Base-by-base conservation (phyloP, 371 early-diverging fungal species). In the Mortierella sp. region DNA sequence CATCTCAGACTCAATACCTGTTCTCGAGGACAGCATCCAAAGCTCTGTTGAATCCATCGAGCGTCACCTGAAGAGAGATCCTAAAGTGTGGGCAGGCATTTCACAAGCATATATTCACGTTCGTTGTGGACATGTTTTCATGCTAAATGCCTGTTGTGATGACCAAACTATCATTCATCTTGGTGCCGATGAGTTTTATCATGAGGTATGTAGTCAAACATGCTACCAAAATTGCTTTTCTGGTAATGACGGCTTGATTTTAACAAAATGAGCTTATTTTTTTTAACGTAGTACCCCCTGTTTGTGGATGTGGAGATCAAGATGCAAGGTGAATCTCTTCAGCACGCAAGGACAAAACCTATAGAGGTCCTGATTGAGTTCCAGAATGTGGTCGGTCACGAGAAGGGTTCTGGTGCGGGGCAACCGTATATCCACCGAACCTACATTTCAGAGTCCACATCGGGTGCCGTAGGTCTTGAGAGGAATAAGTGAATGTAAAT, bases 261-360 rank as follows among this genome's bases (percentile, higher is more conserved):
- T 31, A 13, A 32, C 26, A 10, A 9, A 9, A 2, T 31, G 15
- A 42, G 7, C 1, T 51, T 6, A 23, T 53, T 56, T 17, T 28
- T 9, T 8, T 40, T 23, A 19, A n/a, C 12, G 19, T 26, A 72
- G 66, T 73, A 79, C 35, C 75, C 80, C 1, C 68, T 74, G 23
- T 79, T 79, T 56, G 80, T 79, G 10, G 80, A 79, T 64, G 75
- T 79, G 2, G 80, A 79, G 64, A 79, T 79, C 61, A 79, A 79
- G 67, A 74, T 79, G 74, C 67, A 64, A 22, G 66, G 61, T 15
- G 65, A 74, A 31, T 9, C 63, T 13, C 37, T 40, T 19, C 63
- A 53, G 10, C 59, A 45, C 17, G 1, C 64, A 57, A 62, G 51
- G n/a, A 28, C 22, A 54, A 47, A 66, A 17, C 61, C 80, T 6